Evolutionary conservation across 2,329 filamentous ascomycete genomes (phyloP), one percentile per base, ranked within the genome.

Genomic region (Lojkania enalia): DNA sequence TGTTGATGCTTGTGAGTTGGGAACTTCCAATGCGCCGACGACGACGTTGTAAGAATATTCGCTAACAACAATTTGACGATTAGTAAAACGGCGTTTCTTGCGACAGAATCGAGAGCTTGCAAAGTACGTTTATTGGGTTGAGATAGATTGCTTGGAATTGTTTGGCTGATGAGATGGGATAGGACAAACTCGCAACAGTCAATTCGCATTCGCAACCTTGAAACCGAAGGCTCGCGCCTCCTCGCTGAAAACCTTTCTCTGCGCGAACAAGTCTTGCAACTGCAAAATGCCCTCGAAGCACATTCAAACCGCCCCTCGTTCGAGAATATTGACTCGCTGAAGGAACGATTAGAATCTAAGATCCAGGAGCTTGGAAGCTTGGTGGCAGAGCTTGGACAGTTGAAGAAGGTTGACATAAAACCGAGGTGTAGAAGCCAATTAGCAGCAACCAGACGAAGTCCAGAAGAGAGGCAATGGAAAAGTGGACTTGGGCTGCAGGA

Each of bases 41-140:
- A n/a, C n/a, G n/a, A 33, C 11, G 30, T 16, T 9, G 30, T 9
- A 33, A 9, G 16, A 9, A 11, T 9, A 32, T 30, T 13, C 33
- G 25, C 42, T 49, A 16, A 41, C 35, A 19, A 19, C 21, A 9
- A 2, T 19, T 18, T 20, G 13, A 4, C 11, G 39, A 36, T 19
- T 58, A 91, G 87, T 92, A 48, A 87, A 88, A 66, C 82, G 86
- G 61, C 85, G 86, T 65, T 89, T 91, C 64, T 76, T 91, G 60
- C 82, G 88, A 42, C 89, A 94, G 67, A 95, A 95, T 66, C 82
- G 87, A 70, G 88, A 94, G 61, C 86, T 94, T 52, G 88, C 88
- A 46, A 78, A 77, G 71, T 74, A 65, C 39, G 62, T 49, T 42
- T 32, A 12, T 25, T 16, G 3, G 13, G 33, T 11, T 20, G 23